phyloP scores from a whole-genome alignment of 179 eudicot species.

The Beta lomatogona region DNA sequence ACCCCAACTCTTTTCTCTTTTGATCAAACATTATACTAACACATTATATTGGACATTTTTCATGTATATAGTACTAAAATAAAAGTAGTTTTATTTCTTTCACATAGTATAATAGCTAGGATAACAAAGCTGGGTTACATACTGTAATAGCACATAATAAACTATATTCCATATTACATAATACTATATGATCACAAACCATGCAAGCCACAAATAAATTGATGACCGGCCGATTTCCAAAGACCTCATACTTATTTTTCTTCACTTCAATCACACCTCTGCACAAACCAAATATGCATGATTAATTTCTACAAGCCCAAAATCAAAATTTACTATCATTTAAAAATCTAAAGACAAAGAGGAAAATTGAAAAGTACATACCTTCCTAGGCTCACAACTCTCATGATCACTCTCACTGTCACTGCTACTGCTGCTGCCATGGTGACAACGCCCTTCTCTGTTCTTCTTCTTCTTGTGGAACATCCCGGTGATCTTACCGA shows the following conservation, averaged over 20 bases:
- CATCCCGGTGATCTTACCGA: conserved; percentile 4
- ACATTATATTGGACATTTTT: no score
- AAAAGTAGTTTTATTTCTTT: no score
- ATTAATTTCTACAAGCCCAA: not conserved
- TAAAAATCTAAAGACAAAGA: not conserved
- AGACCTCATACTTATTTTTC: not conserved
- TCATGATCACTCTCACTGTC: not conserved
- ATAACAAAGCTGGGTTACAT: no score
- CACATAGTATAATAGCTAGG: no score
- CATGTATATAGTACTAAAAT: no score
- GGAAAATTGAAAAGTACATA: not conserved
- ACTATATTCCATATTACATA: not conserved
- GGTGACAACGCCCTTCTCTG: not conserved
- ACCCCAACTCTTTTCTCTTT: no score
- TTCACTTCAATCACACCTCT: not conserved
- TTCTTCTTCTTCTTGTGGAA: conserved; percentile 1
- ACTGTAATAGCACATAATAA: no score
- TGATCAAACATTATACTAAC: no score
- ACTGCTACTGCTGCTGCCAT: conserved; percentile 6
- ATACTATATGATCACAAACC: not conserved
- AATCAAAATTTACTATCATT: not conserved
- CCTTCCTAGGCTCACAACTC: not conserved
- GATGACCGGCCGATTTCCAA: not conserved
- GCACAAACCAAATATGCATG: not conserved
- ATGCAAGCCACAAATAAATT: not conserved